These are phyloP conservation scores for Ilex aquifolium DNA, from an alignment of 257 asterid species.

Conservation along the genomic window DNA sequence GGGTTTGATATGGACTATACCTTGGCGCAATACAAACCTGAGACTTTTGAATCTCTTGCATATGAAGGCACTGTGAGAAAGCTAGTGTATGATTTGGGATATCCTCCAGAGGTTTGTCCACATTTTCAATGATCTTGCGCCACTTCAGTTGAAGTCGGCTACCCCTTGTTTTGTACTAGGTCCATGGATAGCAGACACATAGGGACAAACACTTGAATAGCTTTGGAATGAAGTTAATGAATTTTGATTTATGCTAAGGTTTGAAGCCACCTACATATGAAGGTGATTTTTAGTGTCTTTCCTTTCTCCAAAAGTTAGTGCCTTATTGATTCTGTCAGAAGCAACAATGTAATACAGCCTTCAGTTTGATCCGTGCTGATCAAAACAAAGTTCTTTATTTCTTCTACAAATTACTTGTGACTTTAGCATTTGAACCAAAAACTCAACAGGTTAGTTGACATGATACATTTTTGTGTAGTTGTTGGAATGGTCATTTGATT, in stretches of 20 bases:
- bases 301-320: no score
- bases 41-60: conserved; percentile 94
- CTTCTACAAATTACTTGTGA: background rate
- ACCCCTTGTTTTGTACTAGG: no score
- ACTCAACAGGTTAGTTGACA: conserved; percentile 16
- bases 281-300: no score
- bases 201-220: no score
- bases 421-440: conserved; percentile 9
- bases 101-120: conserved; percentile 74
- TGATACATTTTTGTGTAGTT: conserved; percentile 41
- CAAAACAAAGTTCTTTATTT: no score
- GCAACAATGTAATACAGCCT: no score
- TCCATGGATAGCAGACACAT: no score
- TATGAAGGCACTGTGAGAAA: conserved; percentile 85
- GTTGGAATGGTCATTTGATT: conserved; percentile 79
- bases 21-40: conserved; percentile 85
- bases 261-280: no score
- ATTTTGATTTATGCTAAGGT: no score
- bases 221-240: no score
- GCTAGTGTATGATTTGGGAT: conserved; percentile 82
- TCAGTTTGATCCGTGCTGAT: no score
- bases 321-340: no score
- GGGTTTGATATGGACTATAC: conserved; percentile 99
- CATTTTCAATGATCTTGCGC: conserved; percentile 1
- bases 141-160: background rate